Evolutionary conservation across 176 grass and related monocot genomes (phyloP), one percentile per base, ranked within the genome.

Genomic region (Elaeis guineensis): DNA sequence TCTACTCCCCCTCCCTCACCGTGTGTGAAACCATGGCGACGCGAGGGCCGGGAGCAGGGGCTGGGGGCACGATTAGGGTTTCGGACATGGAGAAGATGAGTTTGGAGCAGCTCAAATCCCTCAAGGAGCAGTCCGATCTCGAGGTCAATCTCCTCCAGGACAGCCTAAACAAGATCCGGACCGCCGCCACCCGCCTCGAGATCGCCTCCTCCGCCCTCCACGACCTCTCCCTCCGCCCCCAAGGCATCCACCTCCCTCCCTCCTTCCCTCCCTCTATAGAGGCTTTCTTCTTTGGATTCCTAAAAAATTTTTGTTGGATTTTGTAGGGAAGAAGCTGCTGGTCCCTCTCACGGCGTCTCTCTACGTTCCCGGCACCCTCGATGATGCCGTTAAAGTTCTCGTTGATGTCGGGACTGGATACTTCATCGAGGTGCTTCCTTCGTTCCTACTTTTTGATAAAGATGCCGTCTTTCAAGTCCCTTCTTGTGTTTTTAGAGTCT

Each of bases 81-180:
- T 49, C 67, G 29, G 93, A 98, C 0, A 17, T 98, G 70, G 78
- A 82, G 17, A 92, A 80, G 63, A 68, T 92, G 73, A 85, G 82
- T 73, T 62, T 89, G 63, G 93, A 92, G 61, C 93, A 98, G 81
- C 84, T 98, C 11, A 81, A 79, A 73, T 71, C 73, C 19, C 61
- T 98, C 65, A 92, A 92, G 81, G 93, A 98, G 76, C 93, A 98
- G 58, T 64, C 93, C 17, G 93, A 98, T 80, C 78, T 98, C 65
- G 93, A 98, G 79, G 84, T 86, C 20, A 86, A 89, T 69, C 87
- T 98, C 50, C 75, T 98, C 49, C 87, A 92, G 78, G 93, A 98
- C 76, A 89, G 84, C 76, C 81, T 98, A 52, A 65, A 54, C 62
- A 98, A 98, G 93, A 92, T 98, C 79, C 84, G 84, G 61, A 78